phyloP scores from a whole-genome alignment of 768 basidiomycete genomes.

The Filobasidium wieringae region DNA sequence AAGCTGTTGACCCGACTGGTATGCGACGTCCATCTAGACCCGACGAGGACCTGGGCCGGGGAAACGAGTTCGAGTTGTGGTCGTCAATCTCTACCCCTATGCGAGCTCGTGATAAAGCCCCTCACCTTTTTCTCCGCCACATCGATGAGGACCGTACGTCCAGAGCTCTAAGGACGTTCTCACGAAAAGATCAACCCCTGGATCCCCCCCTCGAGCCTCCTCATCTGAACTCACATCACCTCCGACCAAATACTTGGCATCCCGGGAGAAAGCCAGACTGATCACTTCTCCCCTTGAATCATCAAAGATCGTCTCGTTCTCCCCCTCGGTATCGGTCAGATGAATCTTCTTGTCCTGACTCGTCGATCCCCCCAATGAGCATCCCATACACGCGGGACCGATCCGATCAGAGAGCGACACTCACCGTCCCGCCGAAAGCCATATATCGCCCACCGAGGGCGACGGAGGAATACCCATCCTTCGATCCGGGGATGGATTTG shows the following conservation, averaged over 20 bases:
- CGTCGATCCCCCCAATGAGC: neutral
- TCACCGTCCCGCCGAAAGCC: slow-evolving; percentile 64
- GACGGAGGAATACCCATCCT: slow-evolving; percentile 22
- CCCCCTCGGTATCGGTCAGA: slow-evolving; percentile 52
- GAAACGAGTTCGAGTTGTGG: neutral
- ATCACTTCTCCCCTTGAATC: slow-evolving; percentile 61
- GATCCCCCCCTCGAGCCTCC: too few species aligned
- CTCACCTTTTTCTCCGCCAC: slow-evolving; percentile 53
- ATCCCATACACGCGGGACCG: slow-evolving; percentile 10
- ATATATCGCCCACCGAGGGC: slow-evolving; percentile 40
- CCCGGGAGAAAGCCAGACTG: slow-evolving; percentile 65
- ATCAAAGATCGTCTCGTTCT: slow-evolving; percentile 43
- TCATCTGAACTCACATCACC: slow-evolving; percentile 62
- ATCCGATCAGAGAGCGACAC: slow-evolving; percentile 26
- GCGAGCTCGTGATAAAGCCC: too few species aligned
- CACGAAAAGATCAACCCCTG: neutral
- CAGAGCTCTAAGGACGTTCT: slow-evolving; percentile 51
- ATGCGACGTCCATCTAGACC: slow-evolving; percentile 77
- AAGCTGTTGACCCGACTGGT: slow-evolving; percentile 67
- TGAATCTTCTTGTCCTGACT: slow-evolving; percentile 61
- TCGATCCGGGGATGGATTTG: neutral
- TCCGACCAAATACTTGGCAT: slow-evolving; percentile 61
- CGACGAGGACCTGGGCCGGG: slow-evolving; percentile 17
- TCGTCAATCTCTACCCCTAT: too few species aligned
- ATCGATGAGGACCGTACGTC: slow-evolving; percentile 69